Conservation (phyloP, 2,329 filamentous ascomycete species). For the Pyrenochaeta sp. region DNA sequence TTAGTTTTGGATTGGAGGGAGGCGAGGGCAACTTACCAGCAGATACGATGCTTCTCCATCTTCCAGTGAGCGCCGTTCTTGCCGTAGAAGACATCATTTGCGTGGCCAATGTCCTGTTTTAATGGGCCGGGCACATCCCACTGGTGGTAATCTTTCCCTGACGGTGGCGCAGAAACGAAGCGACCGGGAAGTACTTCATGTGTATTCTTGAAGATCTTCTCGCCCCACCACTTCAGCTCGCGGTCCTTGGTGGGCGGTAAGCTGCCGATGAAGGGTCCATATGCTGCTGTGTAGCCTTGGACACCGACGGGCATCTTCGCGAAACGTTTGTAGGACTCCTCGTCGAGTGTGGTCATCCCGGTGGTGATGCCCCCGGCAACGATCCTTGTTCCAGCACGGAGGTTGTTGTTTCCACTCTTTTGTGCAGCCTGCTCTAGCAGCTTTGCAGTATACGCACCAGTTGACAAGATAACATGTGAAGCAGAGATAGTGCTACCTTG, state of each 20-base stretch:
- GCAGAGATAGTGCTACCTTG: conserved; percentile 40
- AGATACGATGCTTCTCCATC: conserved; percentile 70
- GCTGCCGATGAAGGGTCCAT: conserved; percentile 44
- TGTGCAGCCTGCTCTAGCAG: conserved; percentile 59
- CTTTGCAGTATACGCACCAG: conserved; percentile 54
- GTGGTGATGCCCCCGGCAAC: conserved; percentile 65
- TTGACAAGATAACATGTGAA: conserved; percentile 48
- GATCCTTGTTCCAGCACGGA: conserved; percentile 63
- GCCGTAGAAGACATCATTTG: conserved; percentile 68
- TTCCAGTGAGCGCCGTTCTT: conserved; percentile 64
- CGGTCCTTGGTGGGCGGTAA: conserved; percentile 44
- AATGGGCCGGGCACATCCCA: conserved; percentile 67
- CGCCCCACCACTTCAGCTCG: conserved; percentile 47
- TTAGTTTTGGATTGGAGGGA: conserved; percentile 24
- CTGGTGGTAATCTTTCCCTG: conserved; percentile 66
- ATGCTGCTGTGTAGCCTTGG: conserved; percentile 40
- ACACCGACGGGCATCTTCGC: conserved; percentile 48
- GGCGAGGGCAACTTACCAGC: conserved; percentile 61
- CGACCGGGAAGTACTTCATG: conserved; percentile 56
- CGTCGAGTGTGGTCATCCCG: conserved; percentile 57
- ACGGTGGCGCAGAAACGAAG: conserved; percentile 65
- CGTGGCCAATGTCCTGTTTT: conserved; percentile 66
- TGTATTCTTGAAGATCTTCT: conserved; percentile 48
- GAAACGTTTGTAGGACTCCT: conserved; percentile 36
- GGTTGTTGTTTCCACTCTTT: conserved; percentile 55